Evolutionary conservation across 352 stramenopile genomes (phyloP), one percentile per base, ranked within the genome.

Genomic region (Pythium myriotylum): DNA sequence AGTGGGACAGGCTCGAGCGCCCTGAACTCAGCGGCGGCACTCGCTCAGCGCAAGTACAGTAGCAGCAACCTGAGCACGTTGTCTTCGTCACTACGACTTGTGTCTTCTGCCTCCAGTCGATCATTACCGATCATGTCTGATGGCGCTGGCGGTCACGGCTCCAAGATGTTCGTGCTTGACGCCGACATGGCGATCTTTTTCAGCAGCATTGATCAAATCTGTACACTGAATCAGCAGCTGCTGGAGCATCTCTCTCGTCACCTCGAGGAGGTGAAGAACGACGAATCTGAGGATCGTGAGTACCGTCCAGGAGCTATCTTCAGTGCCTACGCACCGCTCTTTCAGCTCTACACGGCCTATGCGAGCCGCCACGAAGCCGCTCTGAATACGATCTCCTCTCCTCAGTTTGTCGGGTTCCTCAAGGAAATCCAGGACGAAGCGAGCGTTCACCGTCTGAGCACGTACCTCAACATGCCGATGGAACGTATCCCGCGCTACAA

Each of bases 181-280:
- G 86, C 86, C 7, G 83, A 91, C 48, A 81, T 95, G 68, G 85
- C 85, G 9, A 91, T 95, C 50, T 95, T 95, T 53, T 95, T 95
- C 56, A 92, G 73, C 70, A 94, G 84, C 47, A 86, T 95, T 17
- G 85, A 94, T 43, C 84, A 95, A 54, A 92, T 95, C 49, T 94
- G 84, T 55, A 95, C 85, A 12, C 69, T 95, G 2, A 95, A 95
- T 43, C 86, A 95, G 65, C 86, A 95, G 60, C 65, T 95, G 7
- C 60, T 95, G n/a, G 84, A 95, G 19, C 86, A 94, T 62, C 75
- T 95, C 17, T 87, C 79, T 19, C 79, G 81, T 3, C 86, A 95
- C 54, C 60, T 94, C 4, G 72, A 89, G 17, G 86, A 95, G 57
- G 83, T 78, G 9, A 76, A 72, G 22, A 53, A 62, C 10, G 66